phyloP scores from a whole-genome alignment of 2,329 filamentous ascomycete species.

The Xylaria arbuscula region DNA sequence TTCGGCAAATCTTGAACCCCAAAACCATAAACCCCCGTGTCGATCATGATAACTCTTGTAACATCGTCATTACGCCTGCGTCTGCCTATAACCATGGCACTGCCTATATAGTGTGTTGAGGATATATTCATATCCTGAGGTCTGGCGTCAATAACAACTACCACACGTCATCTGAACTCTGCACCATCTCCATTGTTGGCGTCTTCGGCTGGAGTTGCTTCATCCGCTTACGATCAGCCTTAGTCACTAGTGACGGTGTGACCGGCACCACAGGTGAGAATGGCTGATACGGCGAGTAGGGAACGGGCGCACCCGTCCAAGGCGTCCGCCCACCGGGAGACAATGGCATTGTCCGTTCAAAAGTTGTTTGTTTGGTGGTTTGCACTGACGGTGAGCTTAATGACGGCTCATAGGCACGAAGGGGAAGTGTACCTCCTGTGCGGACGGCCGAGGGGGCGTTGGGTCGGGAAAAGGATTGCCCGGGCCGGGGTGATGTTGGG shows the following conservation, averaged over 20 bases:
- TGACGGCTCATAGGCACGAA: conserved; percentile 71
- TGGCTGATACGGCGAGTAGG: conserved; percentile 83
- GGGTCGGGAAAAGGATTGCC: conserved; percentile 60
- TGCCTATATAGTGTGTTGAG: neutral
- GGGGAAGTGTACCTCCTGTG: conserved; percentile 66
- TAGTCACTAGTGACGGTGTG: conserved; percentile 78
- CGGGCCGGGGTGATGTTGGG: conserved; percentile 61
- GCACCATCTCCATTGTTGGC: conserved; percentile 71
- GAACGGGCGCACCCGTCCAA: conserved; percentile 69
- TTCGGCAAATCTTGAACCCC: conserved; percentile 4
- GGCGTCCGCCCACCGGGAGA: conserved; percentile 71
- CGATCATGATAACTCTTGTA: conserved; percentile 29
- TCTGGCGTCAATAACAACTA: conserved; percentile 43
- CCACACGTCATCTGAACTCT: conserved; percentile 73
- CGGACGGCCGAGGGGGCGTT: conserved; percentile 67
- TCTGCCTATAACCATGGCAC: neutral
- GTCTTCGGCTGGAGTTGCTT: conserved; percentile 72
- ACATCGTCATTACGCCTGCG: conserved; percentile 26
- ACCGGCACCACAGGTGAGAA: conserved; percentile 80
- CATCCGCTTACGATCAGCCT: conserved; percentile 76
- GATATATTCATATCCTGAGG: neutral
- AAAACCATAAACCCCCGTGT: conserved; percentile 9
- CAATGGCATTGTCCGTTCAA: conserved; percentile 68
- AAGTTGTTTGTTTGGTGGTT: conserved; percentile 72
- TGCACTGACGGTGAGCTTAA: conserved; percentile 62